A percentile compares a stretch with the other conserved stretches of the same genome.
phyloP scores from a whole-genome alignment of 2,329 filamentous ascomycete genomes.

The Xylaria polymorpha region DNA sequence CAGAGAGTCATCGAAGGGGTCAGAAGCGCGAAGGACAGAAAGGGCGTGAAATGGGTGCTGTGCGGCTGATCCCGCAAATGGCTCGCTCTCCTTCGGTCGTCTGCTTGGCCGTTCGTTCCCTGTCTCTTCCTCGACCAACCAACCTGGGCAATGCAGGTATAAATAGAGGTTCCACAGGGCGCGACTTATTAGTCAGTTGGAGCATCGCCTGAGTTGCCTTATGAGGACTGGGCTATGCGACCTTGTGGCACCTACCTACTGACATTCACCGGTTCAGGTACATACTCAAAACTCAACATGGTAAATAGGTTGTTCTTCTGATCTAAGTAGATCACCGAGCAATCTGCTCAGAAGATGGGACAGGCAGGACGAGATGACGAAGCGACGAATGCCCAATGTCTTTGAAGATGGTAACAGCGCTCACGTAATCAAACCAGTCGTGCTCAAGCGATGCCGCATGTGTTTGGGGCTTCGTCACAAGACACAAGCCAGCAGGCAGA shows the following conservation, averaged over 20 bases:
- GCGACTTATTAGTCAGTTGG: constrained; percentile 39
- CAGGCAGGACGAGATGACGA: constrained; percentile 3
- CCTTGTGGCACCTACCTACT: constrained; percentile 13
- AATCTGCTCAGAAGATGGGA: background rate
- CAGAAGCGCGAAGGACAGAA: constrained; percentile 41
- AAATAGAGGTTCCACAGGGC: constrained; percentile 39
- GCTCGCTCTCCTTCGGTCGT: constrained; percentile 34
- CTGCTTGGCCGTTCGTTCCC: constrained; percentile 42
- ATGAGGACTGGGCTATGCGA: constrained; percentile 37
- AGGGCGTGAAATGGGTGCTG: constrained; percentile 41
- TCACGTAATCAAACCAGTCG: constrained; percentile 2
- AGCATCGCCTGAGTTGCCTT: constrained; percentile 37
- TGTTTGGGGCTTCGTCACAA: constrained; percentile 25
- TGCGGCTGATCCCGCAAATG: constrained; percentile 51
- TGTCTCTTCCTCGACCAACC: constrained; percentile 27
- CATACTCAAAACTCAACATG: background rate
- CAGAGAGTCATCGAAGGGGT: constrained; percentile 49
- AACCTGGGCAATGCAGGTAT: constrained; percentile 35
- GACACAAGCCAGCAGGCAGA: constrained; percentile 33
- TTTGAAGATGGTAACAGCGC: constrained; percentile 8
- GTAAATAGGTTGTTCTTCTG: constrained; percentile 4
- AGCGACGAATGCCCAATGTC: constrained; percentile 5
- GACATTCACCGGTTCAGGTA: background rate
- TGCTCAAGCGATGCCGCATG: constrained; percentile 11
- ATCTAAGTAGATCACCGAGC: constrained; percentile 3